A percentile compares a stretch with the other conserved stretches of the same genome.
These are phyloP conservation scores for Trichoderma sp. DNA, from an alignment of 2,329 filamentous ascomycete genomes.

Conservation along the genomic window DNA sequence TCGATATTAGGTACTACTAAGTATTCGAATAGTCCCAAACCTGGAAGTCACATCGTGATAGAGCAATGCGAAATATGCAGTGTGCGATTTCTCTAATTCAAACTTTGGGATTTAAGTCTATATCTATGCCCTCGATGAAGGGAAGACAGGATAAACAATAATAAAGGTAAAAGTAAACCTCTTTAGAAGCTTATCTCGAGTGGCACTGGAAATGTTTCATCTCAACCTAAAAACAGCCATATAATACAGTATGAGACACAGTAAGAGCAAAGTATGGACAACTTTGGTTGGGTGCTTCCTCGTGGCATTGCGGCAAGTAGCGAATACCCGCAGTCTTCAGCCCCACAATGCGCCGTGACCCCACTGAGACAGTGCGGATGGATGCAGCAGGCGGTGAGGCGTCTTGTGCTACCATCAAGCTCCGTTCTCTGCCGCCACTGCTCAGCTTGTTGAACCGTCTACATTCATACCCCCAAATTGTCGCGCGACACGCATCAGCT, in stretches of 20 bases:
- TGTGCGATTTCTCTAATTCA: neutral
- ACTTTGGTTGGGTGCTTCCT: neutral
- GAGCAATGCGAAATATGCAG: neutral
- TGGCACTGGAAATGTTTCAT: neutral
- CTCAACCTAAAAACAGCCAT: neutral
- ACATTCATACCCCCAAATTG: neutral
- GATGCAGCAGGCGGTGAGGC: conserved; percentile 21
- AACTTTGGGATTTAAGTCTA: neutral
- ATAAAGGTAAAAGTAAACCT: neutral
- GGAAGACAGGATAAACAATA: neutral
- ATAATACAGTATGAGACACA: neutral
- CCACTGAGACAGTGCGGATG: neutral
- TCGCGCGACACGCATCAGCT: conserved; percentile 10
- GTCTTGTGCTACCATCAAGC: conserved; percentile 4
- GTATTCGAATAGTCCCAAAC: neutral
- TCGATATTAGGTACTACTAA: neutral
- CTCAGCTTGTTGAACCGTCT: conserved; percentile 2
- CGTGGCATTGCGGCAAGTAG: neutral
- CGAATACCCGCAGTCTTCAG: neutral
- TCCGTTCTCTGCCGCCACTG: conserved; percentile 19
- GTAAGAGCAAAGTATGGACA: neutral
- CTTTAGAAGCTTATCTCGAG: neutral
- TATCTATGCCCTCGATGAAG: neutral
- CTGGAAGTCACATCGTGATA: neutral
- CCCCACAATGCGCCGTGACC: neutral